These are phyloP conservation scores for Gossypium sturtianum DNA, from an alignment of 345 rosid species.

Conservation along the genomic window DNA sequence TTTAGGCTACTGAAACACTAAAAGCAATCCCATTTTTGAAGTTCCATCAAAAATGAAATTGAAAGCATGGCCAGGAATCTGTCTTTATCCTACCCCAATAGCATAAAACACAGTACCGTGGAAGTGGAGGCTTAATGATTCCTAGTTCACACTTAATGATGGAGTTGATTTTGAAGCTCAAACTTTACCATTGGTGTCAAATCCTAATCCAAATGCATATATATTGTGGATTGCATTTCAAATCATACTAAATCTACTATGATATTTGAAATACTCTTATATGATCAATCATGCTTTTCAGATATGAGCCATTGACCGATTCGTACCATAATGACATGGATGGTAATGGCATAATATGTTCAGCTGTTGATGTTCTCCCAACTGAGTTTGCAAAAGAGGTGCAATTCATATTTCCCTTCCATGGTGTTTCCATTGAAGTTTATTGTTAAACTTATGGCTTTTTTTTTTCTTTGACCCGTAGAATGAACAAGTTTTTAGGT, in stretches of 20 bases:
- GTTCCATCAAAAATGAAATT: background rate
- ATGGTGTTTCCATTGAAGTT: background rate
- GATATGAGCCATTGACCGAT: constrained; percentile 53
- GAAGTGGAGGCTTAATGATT: background rate
- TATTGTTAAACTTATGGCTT: background rate
- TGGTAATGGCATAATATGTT: constrained; percentile 68
- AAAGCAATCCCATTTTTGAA: background rate
- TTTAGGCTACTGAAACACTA: too few relatives aligned
- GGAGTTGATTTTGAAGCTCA: background rate
- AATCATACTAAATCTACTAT: too few relatives aligned
- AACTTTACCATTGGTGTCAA: too few relatives aligned
- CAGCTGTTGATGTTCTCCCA: constrained; percentile 86
- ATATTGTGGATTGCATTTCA: too few relatives aligned
- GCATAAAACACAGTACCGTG: background rate
- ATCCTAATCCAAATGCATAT: too few relatives aligned
- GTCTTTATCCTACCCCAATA: too few relatives aligned
- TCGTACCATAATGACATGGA: constrained; percentile 78
- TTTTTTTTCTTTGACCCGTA: background rate
- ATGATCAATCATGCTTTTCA: constrained; percentile 16
- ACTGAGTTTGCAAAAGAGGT: constrained; percentile 98
- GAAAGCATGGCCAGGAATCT: background rate
- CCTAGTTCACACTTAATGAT: background rate
- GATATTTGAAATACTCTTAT: too few relatives aligned
- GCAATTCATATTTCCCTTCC: constrained; percentile 5
- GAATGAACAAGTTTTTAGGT: background rate